Evolutionary conservation across 2,329 filamentous ascomycete species (phyloP).

Genomic region (Neonectria ditissima): DNA sequence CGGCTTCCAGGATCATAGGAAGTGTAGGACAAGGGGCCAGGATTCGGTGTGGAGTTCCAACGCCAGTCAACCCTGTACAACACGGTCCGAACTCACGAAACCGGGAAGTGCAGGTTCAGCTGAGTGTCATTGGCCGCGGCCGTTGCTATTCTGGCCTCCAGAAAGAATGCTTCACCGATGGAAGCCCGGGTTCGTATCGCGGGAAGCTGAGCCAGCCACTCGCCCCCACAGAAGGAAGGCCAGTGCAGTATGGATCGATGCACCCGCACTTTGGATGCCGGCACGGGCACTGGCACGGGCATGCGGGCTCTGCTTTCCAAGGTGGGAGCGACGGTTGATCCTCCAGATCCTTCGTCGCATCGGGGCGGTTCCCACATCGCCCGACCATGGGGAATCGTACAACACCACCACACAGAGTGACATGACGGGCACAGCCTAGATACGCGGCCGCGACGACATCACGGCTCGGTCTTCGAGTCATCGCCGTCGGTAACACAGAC

Average conservation of each 20-base stretch:
- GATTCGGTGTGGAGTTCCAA: constrained; percentile 24
- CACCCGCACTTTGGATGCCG: not conserved
- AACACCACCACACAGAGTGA: not conserved
- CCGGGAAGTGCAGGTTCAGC: constrained; percentile 9
- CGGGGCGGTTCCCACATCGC: not conserved
- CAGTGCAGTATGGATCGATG: not conserved
- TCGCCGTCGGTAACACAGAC: not conserved
- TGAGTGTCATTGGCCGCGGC: constrained; percentile 20
- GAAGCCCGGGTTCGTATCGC: constrained; percentile 20
- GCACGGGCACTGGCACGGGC: not conserved
- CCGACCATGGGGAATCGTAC: constrained; percentile 2
- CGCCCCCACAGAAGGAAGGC: not conserved
- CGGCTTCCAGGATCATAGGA: constrained; percentile 24
- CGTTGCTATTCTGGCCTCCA: constrained; percentile 26
- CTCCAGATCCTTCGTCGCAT: constrained; percentile 4
- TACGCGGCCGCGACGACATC: not conserved
- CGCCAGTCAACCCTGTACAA: constrained; percentile 21
- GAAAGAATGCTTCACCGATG: constrained; percentile 22
- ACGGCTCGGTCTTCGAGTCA: not conserved
- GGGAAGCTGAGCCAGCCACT: constrained; percentile 1
- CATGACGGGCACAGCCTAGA: not conserved
- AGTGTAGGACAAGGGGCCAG: constrained; percentile 11
- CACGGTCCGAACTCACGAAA: constrained; percentile 18
- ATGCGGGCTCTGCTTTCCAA: not conserved
- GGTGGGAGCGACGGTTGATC: not conserved